Conservation (phyloP, 2,329 filamentous ascomycete species). For the Cercospora sp. region DNA sequence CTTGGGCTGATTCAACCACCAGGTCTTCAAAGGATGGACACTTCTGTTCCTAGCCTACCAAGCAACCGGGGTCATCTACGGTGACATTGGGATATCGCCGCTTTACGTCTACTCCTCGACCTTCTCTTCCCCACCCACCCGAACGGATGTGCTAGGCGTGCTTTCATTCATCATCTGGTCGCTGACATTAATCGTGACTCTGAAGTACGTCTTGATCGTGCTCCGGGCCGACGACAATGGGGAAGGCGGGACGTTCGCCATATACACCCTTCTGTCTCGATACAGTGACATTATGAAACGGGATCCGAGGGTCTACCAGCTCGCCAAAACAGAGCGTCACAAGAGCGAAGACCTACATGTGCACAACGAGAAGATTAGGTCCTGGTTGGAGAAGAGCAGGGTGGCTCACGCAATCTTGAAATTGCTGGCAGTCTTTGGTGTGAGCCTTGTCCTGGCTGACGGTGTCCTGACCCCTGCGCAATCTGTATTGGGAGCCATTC, state of each 20-base stretch:
- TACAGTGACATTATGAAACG: conserved; percentile 60
- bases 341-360: conserved; percentile 56
- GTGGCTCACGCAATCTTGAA: conserved; percentile 57
- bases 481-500: conserved; percentile 67
- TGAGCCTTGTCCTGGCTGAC: conserved; percentile 66
- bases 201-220: conserved; percentile 68
- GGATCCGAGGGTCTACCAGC: conserved; percentile 57
- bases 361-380: conserved; percentile 55
- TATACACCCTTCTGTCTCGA: conserved; percentile 64
- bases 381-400: conserved; percentile 58
- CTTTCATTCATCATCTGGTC: conserved; percentile 70
- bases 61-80: conserved; percentile 66
- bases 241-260: conserved; percentile 67
- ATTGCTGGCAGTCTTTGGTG: conserved; percentile 62
- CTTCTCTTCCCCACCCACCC: conserved; percentile 53
- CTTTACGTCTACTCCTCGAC: conserved; percentile 70
- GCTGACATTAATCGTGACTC: conserved; percentile 65
- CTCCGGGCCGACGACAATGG: conserved; percentile 67
- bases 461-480: conserved; percentile 69
- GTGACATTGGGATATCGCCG: conserved; percentile 66
- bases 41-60: conserved; percentile 59
- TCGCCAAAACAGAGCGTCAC: conserved; percentile 61
- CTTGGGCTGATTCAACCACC: conserved; percentile 16
- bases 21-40: conserved; percentile 36
- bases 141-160: conserved; percentile 61